Percentiles rank a stretch among this genome's conserved stretches.
These are phyloP conservation scores for Neurospora hispaniola DNA, from an alignment of 495 filamentous ascomycete genomes.

Conservation along the genomic window DNA sequence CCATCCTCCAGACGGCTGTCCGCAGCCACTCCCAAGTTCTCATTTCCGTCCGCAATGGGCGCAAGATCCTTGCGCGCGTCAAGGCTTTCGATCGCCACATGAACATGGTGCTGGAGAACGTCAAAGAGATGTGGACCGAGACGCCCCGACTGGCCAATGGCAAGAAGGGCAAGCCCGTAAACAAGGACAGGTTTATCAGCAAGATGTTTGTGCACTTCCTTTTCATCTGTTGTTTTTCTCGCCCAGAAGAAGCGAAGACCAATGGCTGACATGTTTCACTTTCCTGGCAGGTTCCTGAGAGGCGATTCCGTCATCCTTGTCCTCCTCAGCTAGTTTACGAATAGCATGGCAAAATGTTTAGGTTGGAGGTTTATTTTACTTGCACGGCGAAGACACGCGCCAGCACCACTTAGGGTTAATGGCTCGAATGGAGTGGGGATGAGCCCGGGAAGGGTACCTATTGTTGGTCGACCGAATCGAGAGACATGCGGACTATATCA, in stretches of 20 bases:
- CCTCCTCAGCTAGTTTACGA: conserved; percentile 54
- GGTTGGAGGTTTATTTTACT: neutral
- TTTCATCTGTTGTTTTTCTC: neutral
- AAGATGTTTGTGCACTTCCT: conserved; percentile 63
- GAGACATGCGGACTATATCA: neutral
- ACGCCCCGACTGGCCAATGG: conserved; percentile 64
- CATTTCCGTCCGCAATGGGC: conserved; percentile 70
- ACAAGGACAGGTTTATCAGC: conserved; percentile 97
- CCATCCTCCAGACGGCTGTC: conserved; percentile 85
- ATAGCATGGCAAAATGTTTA: neutral
- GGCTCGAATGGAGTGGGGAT: neutral
- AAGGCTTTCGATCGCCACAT: conserved; percentile 40
- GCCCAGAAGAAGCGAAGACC: neutral
- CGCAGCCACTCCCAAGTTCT: conserved; percentile 76
- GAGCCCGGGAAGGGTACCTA: neutral
- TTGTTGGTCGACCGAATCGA: neutral
- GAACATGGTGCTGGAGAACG: conserved; percentile 23
- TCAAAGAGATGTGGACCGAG: conserved; percentile 99
- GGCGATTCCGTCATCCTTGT: conserved; percentile 93
- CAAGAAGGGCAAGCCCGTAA: conserved; percentile 81
- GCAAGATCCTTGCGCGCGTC: conserved; percentile 35
- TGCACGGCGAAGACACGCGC: neutral
- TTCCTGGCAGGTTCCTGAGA: conserved; percentile 64
- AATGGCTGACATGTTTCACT: conserved; percentile 11
- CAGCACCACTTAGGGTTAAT: neutral